phyloP scores from a whole-genome alignment of 805 yeast species.

The Pichia californica region DNA sequence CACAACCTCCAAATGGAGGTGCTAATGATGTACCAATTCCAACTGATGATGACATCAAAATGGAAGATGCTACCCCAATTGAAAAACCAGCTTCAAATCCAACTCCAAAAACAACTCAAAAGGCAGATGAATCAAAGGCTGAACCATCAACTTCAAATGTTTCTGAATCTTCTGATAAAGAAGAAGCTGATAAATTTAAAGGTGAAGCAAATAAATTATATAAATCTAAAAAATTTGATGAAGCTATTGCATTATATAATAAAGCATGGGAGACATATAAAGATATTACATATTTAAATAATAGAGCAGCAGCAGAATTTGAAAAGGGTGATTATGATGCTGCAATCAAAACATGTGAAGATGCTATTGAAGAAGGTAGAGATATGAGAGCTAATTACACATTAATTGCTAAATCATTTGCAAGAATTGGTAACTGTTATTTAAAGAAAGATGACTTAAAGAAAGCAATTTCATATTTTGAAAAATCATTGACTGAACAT shows the following conservation, averaged over 20 bases:
- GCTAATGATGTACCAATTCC: constrained; percentile 19
- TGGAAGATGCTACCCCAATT: constrained; percentile 29
- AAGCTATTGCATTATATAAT: constrained; percentile 80
- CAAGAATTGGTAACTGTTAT: constrained; percentile 82
- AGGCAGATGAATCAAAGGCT: constrained; percentile 6
- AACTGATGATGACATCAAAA: constrained; percentile 24
- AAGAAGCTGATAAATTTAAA: constrained; percentile 62
- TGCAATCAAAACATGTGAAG: constrained; percentile 73
- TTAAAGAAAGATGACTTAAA: constrained; percentile 66
- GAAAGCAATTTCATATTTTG: constrained; percentile 71
- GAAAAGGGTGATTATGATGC: constrained; percentile 90
- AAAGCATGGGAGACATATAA: constrained; percentile 76
- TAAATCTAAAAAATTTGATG: constrained; percentile 84
- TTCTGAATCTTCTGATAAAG: constrained; percentile 32
- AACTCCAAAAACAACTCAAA: constrained; percentile 15
- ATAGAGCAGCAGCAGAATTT: constrained; percentile 95
- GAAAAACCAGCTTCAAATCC: not conserved
- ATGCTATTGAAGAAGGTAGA: constrained; percentile 86
- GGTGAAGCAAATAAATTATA: constrained; percentile 82
- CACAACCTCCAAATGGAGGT: constrained; percentile 29
- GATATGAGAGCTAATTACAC: constrained; percentile 88
- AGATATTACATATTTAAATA: constrained; percentile 91
- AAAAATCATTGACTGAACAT: constrained; percentile 92
- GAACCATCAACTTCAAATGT: constrained; percentile 23
- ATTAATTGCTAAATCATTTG: constrained; percentile 84